These are phyloP conservation scores for Rosa hybrid DNA, from an alignment of 331 rosid genomes.

Conservation along the genomic window DNA sequence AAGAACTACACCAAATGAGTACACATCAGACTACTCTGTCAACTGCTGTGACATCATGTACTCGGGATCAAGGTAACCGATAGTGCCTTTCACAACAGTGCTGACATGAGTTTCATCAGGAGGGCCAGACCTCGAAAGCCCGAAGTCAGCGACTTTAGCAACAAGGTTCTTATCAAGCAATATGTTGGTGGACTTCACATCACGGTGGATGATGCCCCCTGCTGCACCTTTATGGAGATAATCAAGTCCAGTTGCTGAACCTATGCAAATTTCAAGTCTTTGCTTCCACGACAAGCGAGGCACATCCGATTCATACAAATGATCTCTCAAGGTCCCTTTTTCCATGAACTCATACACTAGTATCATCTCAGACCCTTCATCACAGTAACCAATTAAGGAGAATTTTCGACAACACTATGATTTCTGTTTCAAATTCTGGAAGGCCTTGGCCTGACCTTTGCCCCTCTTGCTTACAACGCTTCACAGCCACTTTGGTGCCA, in stretches of 20 bases:
- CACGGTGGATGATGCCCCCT: constrained; percentile 59
- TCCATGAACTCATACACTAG: constrained; percentile 15
- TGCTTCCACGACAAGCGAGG: constrained; percentile 57
- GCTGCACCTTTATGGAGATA: constrained; percentile 61
- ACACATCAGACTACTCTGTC: constrained; percentile 83
- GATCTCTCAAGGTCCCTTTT: constrained; percentile 51
- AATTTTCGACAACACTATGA: constrained; percentile 53
- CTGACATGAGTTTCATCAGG: constrained; percentile 55
- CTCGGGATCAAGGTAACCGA: constrained; percentile 88
- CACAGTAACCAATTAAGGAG: constrained; percentile 8
- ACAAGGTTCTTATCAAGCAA: constrained; percentile 45
- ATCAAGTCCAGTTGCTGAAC: constrained; percentile 53
- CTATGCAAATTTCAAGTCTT: constrained; percentile 60
- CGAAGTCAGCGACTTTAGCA: constrained; percentile 64
- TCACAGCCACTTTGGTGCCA: constrained; percentile 46
- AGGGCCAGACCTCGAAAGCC: constrained; percentile 50
- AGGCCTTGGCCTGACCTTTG: constrained; percentile 1
- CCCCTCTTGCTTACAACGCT: constrained; percentile 29
- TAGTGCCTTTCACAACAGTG: constrained; percentile 73
- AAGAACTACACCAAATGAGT: constrained; percentile 81
- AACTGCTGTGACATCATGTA: constrained; percentile 61
- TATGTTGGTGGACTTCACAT: constrained; percentile 61
- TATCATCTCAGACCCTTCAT: neutral
- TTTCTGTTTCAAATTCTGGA: constrained; percentile 46
- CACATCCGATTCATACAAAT: constrained; percentile 36